Conservation (phyloP, 192 early-diverging fungal genomes). For the Backusella liffmaniae region DNA sequence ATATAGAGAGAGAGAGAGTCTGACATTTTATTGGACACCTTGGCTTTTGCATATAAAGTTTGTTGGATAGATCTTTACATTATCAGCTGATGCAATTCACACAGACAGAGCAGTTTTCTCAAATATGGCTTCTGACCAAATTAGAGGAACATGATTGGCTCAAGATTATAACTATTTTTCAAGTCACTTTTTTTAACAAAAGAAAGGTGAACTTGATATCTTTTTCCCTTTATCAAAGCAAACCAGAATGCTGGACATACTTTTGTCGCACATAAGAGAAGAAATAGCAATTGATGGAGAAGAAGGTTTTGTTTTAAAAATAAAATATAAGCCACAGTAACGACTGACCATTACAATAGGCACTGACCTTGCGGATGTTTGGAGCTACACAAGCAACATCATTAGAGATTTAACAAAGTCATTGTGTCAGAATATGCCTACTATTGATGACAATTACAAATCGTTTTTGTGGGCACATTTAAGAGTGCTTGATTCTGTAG, state of each 20-base stretch:
- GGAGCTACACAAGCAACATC: conserved; percentile 2
- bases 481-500: not conserved
- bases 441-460: conserved; percentile 18
- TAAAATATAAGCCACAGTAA: not conserved
- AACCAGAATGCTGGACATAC: conserved; percentile 17
- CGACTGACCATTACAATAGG: not conserved
- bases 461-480: conserved; percentile 16
- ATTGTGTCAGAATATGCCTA: not conserved
- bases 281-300: conserved; percentile 27
- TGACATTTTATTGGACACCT: too few species aligned
- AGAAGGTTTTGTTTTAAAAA: conserved; percentile 1
- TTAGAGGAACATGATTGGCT: not conserved
- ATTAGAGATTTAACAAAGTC: not conserved
- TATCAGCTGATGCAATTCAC: too few species aligned
- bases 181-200: not conserved
- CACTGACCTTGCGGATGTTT: not conserved
- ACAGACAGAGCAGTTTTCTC: too few species aligned
- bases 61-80: too few species aligned
- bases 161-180: not conserved
- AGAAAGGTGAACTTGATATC: not conserved
- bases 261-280: conserved; percentile 19
- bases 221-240: not conserved
- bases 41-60: too few species aligned
- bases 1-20: too few species aligned
- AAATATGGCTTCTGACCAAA: not conserved